Evolutionary conservation across 768 basidiomycete genomes (phyloP), one percentile per base, ranked within the genome.

Genomic region (Auricularia sp.): DNA sequence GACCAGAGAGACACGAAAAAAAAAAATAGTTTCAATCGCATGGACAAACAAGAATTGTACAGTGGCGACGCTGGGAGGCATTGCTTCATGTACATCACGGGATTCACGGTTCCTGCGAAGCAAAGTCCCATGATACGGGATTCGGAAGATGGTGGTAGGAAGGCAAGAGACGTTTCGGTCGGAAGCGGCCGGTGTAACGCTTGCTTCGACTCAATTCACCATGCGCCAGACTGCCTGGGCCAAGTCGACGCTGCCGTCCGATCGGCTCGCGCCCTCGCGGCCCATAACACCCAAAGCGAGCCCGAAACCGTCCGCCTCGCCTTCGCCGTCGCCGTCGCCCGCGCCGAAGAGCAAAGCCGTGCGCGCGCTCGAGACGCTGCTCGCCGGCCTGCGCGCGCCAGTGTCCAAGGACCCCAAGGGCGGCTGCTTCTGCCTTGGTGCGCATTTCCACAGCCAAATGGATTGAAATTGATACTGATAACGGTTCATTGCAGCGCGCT

Each of bases 391-490:
- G 29, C 71, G 70, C 16, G 34, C 39, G 2, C 71, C 70, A 14
- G 70, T 75, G 2, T 72, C 72, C n/a, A 71, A 74, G 64, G 86
- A 88, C 72, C 81, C 84, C 0, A 82, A 80, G 47, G 83, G 84
- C 3, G 86, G 87, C 0, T 90, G 87, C 69, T 89, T 87, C 69
- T 90, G 87, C 68, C 82, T 84, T 76, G 86, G 87, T 84, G 62
- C 36, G 74, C 61, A 59, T 59, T 21, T 36, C 23, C n/a, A 35
- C n/a, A 14, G 39, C 11, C 16, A 21, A 23, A 3, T 34, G 8
- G 29, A 47, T 58, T 16, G 1, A 3, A n/a, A 53, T 6, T 35
- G 54, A 47, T 33, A 7, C 56, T 29, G 36, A 60, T 3, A 10
- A n/a, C 21, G 54, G 18, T 44, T 59, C 12, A 21, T 7, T 61